Evolutionary conservation across 2,329 filamentous ascomycete genomes (phyloP).

Genomic region (Nemania abortiva): DNA sequence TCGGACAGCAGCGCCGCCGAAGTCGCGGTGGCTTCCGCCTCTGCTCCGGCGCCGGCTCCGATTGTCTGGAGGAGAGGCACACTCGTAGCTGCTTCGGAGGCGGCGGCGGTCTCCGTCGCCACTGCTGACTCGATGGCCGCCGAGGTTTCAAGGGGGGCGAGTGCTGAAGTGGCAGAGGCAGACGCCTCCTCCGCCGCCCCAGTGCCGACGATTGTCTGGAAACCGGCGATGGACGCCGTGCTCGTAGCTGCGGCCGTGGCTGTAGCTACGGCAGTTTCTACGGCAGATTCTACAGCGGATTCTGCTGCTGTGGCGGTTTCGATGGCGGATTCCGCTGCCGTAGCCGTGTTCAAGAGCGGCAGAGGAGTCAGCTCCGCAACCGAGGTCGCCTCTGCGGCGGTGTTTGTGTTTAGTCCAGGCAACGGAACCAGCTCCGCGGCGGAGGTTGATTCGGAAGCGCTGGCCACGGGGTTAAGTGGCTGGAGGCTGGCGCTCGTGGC

Average conservation of each 20-base stretch:
- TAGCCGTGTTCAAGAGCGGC: neutral
- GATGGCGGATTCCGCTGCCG: neutral
- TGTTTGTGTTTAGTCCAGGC: constrained; percentile 16
- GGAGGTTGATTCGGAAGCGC: constrained; percentile 13
- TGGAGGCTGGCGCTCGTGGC: constrained; percentile 20
- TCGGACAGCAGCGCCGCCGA: constrained; percentile 19
- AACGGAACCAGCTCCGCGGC: constrained; percentile 1
- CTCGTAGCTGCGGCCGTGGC: neutral
- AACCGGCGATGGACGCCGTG: constrained; percentile 5
- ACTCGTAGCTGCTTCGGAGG: constrained; percentile 25
- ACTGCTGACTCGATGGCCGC: constrained; percentile 9
- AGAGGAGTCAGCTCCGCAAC: constrained; percentile 4
- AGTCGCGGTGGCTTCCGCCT: constrained; percentile 21
- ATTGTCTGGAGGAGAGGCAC: constrained; percentile 40
- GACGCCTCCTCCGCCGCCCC: neutral
- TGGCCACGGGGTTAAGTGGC: constrained; percentile 6
- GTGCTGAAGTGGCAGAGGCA: constrained; percentile 12
- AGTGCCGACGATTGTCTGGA: constrained; percentile 21
- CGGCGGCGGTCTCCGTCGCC: constrained; percentile 16
- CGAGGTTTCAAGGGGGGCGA: constrained; percentile 5
- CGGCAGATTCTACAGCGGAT: too few species aligned
- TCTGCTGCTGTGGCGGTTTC: neutral
- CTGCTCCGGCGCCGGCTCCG: constrained; percentile 7
- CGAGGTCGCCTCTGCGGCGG: constrained; percentile 5
- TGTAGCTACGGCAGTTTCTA: neutral